These are phyloP conservation scores for Fagus sylvatica DNA, from an alignment of 306 rosid genomes.

Conservation along the genomic window DNA sequence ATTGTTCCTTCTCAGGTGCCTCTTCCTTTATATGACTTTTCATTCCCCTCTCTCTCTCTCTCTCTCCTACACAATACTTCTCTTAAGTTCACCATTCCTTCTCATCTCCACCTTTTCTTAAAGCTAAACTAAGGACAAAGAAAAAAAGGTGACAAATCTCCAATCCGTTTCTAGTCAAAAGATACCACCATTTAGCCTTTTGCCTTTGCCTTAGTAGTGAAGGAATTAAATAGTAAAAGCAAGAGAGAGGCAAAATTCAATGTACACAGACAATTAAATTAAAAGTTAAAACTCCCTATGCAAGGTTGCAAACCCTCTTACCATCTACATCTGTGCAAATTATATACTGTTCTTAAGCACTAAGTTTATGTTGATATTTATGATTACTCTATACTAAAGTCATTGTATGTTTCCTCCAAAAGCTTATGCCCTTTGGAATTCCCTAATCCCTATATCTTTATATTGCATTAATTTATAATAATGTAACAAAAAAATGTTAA, in stretches of 20 bases:
- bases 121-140: constrained; percentile 42
- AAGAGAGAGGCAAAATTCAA: constrained; percentile 12
- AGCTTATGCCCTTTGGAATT: neutral
- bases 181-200: constrained; percentile 30
- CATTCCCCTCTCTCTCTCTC: constrained; percentile 23
- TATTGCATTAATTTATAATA: neutral
- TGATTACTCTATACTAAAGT: neutral
- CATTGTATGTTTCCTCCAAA: neutral
- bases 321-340: neutral
- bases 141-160: constrained; percentile 24
- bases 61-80: constrained; percentile 30
- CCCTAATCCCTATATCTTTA: neutral
- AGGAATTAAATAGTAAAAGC: constrained; percentile 43
- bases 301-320: neutral
- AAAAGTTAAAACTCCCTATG: neutral
- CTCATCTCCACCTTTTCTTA: constrained; percentile 41
- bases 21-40: constrained; percentile 21
- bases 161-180: constrained; percentile 39
- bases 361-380: neutral
- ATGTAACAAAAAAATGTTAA: neutral
- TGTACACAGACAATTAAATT: neutral
- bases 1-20: constrained; percentile 48
- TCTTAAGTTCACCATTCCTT: constrained; percentile 33
- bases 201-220: constrained; percentile 42
- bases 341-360: neutral